These are phyloP conservation scores for Sporothrix pallida DNA, from an alignment of 2,329 filamentous ascomycete species.

Conservation along the genomic window DNA sequence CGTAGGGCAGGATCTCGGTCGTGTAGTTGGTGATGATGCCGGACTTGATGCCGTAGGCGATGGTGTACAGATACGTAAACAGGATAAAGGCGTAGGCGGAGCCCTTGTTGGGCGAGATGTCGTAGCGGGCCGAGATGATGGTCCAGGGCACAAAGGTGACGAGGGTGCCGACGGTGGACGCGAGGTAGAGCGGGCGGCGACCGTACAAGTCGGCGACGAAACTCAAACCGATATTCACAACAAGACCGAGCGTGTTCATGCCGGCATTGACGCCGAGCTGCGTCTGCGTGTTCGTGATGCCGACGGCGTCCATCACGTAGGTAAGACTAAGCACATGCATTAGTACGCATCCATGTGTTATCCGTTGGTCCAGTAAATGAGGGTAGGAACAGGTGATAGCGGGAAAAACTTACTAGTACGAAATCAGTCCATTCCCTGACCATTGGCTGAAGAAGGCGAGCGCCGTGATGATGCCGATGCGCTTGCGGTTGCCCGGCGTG, in stretches of 20 bases:
- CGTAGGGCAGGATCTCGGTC: conserved; percentile 19
- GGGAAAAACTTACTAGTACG: background rate
- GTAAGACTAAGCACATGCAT: background rate
- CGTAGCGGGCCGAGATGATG: conserved; percentile 9
- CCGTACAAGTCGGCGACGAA: conserved; percentile 12
- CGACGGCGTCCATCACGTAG: conserved; percentile 6
- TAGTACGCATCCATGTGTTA: too few species aligned
- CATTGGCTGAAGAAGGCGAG: conserved; percentile 17
- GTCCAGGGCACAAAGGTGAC: conserved; percentile 7
- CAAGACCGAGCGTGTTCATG: background rate
- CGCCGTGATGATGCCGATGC: conserved; percentile 10
- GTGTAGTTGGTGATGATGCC: conserved; percentile 20
- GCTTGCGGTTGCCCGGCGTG: conserved; percentile 19
- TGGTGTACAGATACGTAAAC: conserved; percentile 23
- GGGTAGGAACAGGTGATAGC: background rate
- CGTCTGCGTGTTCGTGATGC: conserved; percentile 10
- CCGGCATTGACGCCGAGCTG: conserved; percentile 22
- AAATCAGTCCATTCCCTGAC: background rate
- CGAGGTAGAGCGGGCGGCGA: conserved; percentile 12
- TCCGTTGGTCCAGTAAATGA: background rate
- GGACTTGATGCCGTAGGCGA: conserved; percentile 23
- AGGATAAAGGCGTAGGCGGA: background rate
- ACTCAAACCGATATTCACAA: background rate
- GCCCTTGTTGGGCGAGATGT: conserved; percentile 9
- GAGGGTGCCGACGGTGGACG: background rate